These are phyloP conservation scores for Kodamaea nitidulidarum DNA, from an alignment of 805 yeast genomes.

Conservation along the genomic window DNA sequence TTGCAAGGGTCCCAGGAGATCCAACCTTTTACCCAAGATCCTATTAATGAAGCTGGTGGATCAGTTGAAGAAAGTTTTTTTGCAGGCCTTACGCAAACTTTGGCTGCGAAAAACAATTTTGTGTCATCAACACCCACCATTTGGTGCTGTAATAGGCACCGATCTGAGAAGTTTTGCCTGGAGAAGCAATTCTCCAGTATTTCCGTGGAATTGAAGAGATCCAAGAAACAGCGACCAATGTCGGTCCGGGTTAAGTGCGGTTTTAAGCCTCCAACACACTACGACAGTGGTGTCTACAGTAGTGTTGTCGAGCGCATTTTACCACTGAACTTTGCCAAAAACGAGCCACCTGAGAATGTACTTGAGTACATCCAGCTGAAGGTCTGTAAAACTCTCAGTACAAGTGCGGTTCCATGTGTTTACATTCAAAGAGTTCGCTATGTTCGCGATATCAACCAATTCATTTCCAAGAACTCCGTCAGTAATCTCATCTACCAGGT, in stretches of 20 bases:
- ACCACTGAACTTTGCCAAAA: slow-evolving; percentile 9
- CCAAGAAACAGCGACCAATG: slow-evolving; percentile 5
- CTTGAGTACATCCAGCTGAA: slow-evolving; percentile 4
- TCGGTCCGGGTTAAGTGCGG: background rate
- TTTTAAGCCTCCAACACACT: background rate
- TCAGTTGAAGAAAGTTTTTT: background rate
- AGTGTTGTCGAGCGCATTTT: slow-evolving; percentile 1
- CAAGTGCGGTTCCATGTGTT: slow-evolving; percentile 4
- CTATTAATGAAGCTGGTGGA: too few species aligned
- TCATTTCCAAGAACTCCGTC: background rate
- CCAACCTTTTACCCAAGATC: too few species aligned
- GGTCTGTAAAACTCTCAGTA: background rate
- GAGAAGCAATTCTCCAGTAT: background rate
- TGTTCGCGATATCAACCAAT: slow-evolving; percentile 3
- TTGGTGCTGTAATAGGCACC: slow-evolving; percentile 1
- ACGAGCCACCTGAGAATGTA: background rate
- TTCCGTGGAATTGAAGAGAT: slow-evolving; percentile 1
- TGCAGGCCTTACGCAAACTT: background rate
- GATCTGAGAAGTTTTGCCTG: background rate
- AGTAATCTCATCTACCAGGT: slow-evolving; percentile 2
- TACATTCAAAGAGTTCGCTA: slow-evolving; percentile 6
- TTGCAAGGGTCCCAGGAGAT: too few species aligned
- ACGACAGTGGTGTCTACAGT: background rate
- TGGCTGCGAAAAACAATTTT: slow-evolving; percentile 1
- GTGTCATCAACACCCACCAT: too few species aligned